Evolutionary conservation across 208 protist species (phyloP), one percentile per base, ranked within the genome.

Genomic region (Trichomonas vaginalis): DNA sequence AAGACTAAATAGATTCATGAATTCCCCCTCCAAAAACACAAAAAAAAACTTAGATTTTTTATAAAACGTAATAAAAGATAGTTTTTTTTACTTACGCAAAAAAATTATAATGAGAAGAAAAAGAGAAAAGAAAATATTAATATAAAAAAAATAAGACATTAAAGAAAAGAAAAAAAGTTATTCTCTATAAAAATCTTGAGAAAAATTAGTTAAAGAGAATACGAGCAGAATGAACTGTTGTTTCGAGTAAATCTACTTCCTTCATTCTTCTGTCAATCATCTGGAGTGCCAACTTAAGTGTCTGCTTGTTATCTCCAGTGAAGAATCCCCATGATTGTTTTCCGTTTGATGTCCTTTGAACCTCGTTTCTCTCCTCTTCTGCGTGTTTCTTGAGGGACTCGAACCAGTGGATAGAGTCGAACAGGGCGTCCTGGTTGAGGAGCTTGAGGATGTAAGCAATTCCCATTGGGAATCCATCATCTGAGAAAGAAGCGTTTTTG

Each of bases 381-480:
- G 51, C 21, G 42, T 95, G 49, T 42, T 47, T 12, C 35, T 80
- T 95, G 35, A 98, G 96, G 15, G 87, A 35, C 17, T 98, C 97
- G 96, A 98, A 99, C 98, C 98, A 99, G 97, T 99, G 98, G 49
- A 99, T 97, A 37, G 98, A 97, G 83, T 98, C 98, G 96, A 99
- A 99, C 9, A 96, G 42, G 14, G 97, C 96, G 96, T 98, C 96
- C 70, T 98, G 98, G 95, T 98, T 97, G 70, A 99, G 98, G n/a
- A 99, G 96, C 96, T 98, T 98, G 0, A 99, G 97, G 70, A 99
- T 97, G 96, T 99, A 99, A 6, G 98, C 97, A 35, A 99, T 96
- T 40, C 97, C 98, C 42, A 99, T 97, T 2, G 98, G 98, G 97
- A 99, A 99, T 40, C 99, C 99, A 96, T 99, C 99, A 96, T 99